Conservation (phyloP, 2,329 filamentous ascomycete genomes). For the Aureobasidium sp. region DNA sequence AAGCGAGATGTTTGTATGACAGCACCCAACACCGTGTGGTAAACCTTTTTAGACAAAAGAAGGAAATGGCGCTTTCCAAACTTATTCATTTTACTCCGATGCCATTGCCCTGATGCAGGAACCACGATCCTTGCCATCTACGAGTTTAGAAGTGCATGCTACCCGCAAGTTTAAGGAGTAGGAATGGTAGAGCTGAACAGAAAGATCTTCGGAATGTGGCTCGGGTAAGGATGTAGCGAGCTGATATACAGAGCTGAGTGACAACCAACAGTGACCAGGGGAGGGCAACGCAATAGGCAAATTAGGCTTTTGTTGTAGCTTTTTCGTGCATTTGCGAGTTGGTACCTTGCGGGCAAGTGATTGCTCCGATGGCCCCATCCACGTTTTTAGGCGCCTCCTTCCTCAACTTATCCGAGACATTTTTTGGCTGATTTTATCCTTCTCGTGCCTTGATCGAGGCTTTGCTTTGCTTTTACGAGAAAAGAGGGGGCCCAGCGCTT, state of each 20-base stretch:
- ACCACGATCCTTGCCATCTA: not conserved
- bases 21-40: not conserved
- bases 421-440: not conserved
- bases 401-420: not conserved
- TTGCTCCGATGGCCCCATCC: not conserved
- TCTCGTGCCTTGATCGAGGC: not conserved
- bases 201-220: not conserved
- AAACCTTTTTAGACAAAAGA: not conserved
- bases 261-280: not conserved
- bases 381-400: not conserved
- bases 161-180: not conserved
- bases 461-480: not conserved
- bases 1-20: not conserved
- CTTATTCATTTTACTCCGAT: not conserved
- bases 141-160: not conserved
- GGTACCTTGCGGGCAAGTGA: not conserved
- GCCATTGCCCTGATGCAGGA: not conserved
- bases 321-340: not conserved
- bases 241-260: slow-evolving; percentile 4
- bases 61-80: not conserved
- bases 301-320: not conserved
- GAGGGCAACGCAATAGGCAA: not conserved
- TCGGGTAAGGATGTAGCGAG: not conserved
- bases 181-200: not conserved
- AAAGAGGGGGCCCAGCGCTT: not conserved